Evolutionary conservation across 495 filamentous ascomycete genomes (phyloP), one percentile per base, ranked within the genome.

Genomic region (Penicillium waksmanii): DNA sequence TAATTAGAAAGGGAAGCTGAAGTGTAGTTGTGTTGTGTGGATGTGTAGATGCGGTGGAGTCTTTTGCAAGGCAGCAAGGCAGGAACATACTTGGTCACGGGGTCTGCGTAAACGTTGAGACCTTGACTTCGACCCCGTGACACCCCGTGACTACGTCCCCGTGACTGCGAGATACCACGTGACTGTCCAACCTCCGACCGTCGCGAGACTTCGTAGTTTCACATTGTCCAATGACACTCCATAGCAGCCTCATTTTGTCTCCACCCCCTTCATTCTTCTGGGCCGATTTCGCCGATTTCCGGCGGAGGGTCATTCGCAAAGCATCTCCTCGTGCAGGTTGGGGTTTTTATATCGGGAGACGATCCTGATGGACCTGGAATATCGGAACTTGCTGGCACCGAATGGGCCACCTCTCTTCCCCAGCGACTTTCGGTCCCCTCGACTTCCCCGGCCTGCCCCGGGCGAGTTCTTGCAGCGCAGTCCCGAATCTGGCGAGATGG

Each of bases 251-350:
- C 9, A 15, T 15, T 9, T n/a, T 18, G 19, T 40, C 51, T 55
- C 57, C 57, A 59, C 57, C 11, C 13, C 15, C 12, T 2, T 47
- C 9, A 53, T 18, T 60, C 55, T 31, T 53, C 52, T 48, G 47
- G 10, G 53, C 15, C 51, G 56, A 60, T 74, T 77, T 71, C 72
- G 68, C 77, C 77, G 77, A 80, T 79, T 79, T 77, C 74, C 77
- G 77, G 77, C 75, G 71, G 64, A 68, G 65, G 40, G 46, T 25
- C 46, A 19, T 25, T 27, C 21, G 21, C 46, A 48, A 48, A 23
- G 46, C 21, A 53, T 56, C 55, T 50, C 66, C 27, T 53, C 57
- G 57, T 60, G 57, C 61, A 63, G 47, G 65, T 51, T 62, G 66
- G 63, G 67, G 71, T 70, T 71, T 67, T 69, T 71, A 74, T 73